Evolutionary conservation across 805 yeast genomes (phyloP).

Genomic region (Pichia manshurica): DNA sequence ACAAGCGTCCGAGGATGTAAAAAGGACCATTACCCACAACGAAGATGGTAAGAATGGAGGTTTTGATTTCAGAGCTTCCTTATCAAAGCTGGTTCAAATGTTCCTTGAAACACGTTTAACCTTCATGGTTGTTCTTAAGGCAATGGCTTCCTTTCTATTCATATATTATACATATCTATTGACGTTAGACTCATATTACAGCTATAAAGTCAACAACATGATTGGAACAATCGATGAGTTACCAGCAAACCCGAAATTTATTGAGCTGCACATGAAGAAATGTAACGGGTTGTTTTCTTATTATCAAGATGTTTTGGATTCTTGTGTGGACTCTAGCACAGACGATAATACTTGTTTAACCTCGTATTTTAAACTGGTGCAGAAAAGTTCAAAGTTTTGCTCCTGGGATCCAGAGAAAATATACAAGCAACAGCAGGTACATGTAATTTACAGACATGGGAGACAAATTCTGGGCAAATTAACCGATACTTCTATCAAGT

Average conservation of each 20-base stretch:
- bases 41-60: too few relatives aligned
- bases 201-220: slow-evolving; percentile 2
- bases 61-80: too few relatives aligned
- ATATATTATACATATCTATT: neutral
- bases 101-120: too few relatives aligned
- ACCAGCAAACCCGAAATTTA: slow-evolving; percentile 1
- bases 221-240: slow-evolving; percentile 8
- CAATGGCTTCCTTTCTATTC: neutral
- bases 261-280: slow-evolving; percentile 1
- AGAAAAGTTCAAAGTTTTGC: slow-evolving; percentile 10
- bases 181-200: neutral
- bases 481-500: too few relatives aligned
- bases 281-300: slow-evolving; percentile 1
- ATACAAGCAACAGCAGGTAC: neutral
- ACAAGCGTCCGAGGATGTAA: too few relatives aligned
- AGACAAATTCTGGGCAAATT: too few relatives aligned
- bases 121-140: neutral
- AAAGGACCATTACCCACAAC: too few relatives aligned
- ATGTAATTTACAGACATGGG: neutral
- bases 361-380: neutral
- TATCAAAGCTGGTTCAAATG: too few relatives aligned
- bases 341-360: slow-evolving; percentile 3
- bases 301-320: slow-evolving; percentile 1
- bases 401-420: slow-evolving; percentile 7
- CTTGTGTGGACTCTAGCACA: neutral